Conservation (phyloP, 495 filamentous ascomycete genomes). For the Podospora pseudopauciseta region DNA sequence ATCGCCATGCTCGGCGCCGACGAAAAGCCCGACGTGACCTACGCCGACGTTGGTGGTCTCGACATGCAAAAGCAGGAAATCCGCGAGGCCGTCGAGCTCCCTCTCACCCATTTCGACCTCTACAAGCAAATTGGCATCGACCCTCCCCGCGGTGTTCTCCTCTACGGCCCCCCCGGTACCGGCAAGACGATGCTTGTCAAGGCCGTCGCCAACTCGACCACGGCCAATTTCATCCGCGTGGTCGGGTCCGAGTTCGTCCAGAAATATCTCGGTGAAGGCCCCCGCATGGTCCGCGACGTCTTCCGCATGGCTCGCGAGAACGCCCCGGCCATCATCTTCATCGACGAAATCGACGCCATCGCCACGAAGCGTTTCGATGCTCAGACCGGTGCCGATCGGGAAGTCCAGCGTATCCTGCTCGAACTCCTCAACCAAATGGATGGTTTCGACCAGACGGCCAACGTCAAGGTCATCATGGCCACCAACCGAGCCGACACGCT, state of each 20-base stretch:
- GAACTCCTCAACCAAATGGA: conserved; percentile 99
- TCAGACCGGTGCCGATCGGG: conserved; percentile 93
- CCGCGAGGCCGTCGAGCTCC: conserved; percentile 92
- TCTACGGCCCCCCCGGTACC: conserved; percentile 94
- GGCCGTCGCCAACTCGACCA: conserved; percentile 96
- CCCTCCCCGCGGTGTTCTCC: conserved; percentile 89
- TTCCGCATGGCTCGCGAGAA: conserved; percentile 99
- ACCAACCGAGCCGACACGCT: conserved; percentile 97
- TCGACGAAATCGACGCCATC: conserved; percentile 98
- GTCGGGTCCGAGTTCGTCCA: conserved; percentile 98
- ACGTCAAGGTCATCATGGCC: conserved; percentile 99
- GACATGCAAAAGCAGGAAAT: conserved; percentile 99
- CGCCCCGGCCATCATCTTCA: conserved; percentile 97
- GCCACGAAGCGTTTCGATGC: conserved; percentile 99
- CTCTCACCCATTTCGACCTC: conserved; percentile 93
- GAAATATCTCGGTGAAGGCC: conserved; percentile 96
- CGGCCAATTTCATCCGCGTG: conserved; percentile 96
- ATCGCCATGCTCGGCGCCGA: conserved; percentile 96
- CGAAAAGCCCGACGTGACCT: conserved; percentile 98
- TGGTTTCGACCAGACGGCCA: conserved; percentile 96
- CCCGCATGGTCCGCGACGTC: conserved; percentile 97
- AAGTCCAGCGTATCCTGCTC: conserved; percentile 95
- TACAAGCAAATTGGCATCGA: conserved; percentile 99
- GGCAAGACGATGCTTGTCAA: conserved; percentile 99
- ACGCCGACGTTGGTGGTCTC: conserved; percentile 93